Base-by-base conservation (phyloP, 139 green algal species). In the Volvox reticuliferus region DNA sequence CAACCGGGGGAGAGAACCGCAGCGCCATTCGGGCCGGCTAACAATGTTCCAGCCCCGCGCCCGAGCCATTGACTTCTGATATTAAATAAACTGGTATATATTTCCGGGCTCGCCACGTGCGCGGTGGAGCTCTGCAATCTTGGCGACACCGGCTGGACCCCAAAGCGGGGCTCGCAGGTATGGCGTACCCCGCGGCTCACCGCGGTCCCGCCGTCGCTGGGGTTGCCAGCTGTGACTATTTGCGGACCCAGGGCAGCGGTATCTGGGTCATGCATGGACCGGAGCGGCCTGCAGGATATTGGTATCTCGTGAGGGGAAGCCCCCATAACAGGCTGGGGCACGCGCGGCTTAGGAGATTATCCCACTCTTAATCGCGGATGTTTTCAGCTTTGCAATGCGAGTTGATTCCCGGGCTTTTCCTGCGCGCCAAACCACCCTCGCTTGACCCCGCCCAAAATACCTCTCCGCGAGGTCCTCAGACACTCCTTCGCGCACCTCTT, bases 91-190 rank as follows among this genome's bases (percentile, higher is more conserved):
- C 17, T 67, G 32, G 36, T 68, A 68, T 84, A 84, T 35, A 33
- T 84, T 84, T 33, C 24, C 33, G 36, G 36, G 78, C 78, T 68
- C 2, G 22, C 36, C 78, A 65, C 36, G 36, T 44, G 32, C 3
- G 78, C 36, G 78, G 78, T 22, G 78, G 78, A 84, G 36, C 36
- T 84, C 36, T 22, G 30, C 37, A 44, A 35, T 84, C 78, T 84
- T 20, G 17, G 78, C 75, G 75, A 81, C 75, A 81, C 75, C 14
- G 0, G 32, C 22, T 81, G 78, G 36, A 67, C 35, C 78, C 78
- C 78, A 14, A 16, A 84, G 36, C 78, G 37, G 78, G 78, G 18
- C 78, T 84, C 30, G 78, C 78, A 84, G 78, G 78, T 84, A 84
- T 84, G 37, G 18, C 78, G 17, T 30, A 24, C 78, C 78, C 78